phyloP scores from a whole-genome alignment of 2,329 filamentous ascomycete genomes.

The Fusarium mexicanum region DNA sequence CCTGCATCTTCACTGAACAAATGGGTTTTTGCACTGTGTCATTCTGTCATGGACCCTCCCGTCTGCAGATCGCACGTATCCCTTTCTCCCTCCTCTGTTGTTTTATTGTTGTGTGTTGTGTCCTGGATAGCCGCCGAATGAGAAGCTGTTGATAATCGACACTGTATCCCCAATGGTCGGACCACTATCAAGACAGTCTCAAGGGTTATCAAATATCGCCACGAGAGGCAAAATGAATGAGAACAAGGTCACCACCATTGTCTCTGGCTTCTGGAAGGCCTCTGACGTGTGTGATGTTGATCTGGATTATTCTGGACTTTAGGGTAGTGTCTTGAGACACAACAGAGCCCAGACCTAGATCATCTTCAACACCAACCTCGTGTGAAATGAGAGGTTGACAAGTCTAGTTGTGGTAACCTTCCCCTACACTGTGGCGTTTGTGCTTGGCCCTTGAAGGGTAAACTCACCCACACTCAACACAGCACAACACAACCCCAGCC shows the following conservation, averaged over 20 bases:
- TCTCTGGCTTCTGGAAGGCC: slow-evolving; percentile 26
- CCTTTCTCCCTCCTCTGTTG: not conserved
- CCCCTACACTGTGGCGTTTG: slow-evolving; percentile 15
- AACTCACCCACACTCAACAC: slow-evolving; percentile 11
- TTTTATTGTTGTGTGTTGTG: slow-evolving; percentile 16
- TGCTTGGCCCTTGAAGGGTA: slow-evolving; percentile 4
- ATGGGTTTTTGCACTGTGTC: slow-evolving; percentile 29
- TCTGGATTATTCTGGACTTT: not conserved
- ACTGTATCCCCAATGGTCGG: slow-evolving; percentile 26
- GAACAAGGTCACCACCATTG: slow-evolving; percentile 11
- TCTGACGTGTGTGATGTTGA: slow-evolving; percentile 10
- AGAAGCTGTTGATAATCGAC: slow-evolving; percentile 20
- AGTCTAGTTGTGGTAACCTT: not conserved
- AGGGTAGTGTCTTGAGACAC: slow-evolving; percentile 27
- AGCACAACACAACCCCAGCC: not conserved
- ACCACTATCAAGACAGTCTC: slow-evolving; percentile 11
- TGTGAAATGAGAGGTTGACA: slow-evolving; percentile 22
- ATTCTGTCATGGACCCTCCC: slow-evolving; percentile 28
- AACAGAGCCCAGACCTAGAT: slow-evolving; percentile 13
- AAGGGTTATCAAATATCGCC: slow-evolving; percentile 20
- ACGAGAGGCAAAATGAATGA: slow-evolving; percentile 25
- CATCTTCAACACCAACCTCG: slow-evolving; percentile 18
- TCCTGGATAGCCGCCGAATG: slow-evolving; percentile 29
- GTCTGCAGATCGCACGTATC: slow-evolving; percentile 32
- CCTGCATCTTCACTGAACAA: slow-evolving; percentile 6